Evolutionary conservation across 768 basidiomycete genomes (phyloP).

Genomic region (Collybia mongolica): DNA sequence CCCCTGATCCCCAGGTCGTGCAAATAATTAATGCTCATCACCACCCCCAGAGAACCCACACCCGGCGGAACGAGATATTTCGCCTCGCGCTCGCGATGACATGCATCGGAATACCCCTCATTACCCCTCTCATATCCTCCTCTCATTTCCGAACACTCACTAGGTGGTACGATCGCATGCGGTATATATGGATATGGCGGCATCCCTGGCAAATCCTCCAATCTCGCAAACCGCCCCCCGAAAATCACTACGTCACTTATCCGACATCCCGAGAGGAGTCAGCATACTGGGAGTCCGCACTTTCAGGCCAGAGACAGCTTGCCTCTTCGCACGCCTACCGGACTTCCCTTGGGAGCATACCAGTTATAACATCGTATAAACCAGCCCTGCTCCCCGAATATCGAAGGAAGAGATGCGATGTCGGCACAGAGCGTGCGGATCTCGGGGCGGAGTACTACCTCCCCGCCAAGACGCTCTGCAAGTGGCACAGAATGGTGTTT

Average conservation of each 20-base stretch:
- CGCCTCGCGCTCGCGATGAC: too few relatives aligned
- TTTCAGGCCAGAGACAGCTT: not conserved
- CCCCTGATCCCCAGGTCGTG: too few relatives aligned
- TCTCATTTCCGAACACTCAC: too few relatives aligned
- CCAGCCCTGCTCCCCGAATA: conserved; percentile 39
- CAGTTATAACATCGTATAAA: conserved; percentile 29
- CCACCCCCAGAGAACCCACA: too few relatives aligned
- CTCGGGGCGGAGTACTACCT: conserved; percentile 24
- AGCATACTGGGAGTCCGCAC: not conserved
- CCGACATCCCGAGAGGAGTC: not conserved
- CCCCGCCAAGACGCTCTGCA: conserved; percentile 34
- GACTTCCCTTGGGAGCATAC: conserved; percentile 4
- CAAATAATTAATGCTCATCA: too few relatives aligned
- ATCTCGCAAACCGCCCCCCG: too few relatives aligned
- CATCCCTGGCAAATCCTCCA: too few relatives aligned
- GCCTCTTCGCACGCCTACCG: not conserved
- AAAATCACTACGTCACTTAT: not conserved
- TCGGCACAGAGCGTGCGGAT: conserved; percentile 6
- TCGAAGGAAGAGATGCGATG: conserved; percentile 12
- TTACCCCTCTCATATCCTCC: too few relatives aligned
- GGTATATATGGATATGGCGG: too few relatives aligned
- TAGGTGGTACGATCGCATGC: too few relatives aligned
- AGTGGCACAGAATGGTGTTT: conserved; percentile 49
- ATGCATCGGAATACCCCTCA: too few relatives aligned
- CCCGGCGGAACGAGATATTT: too few relatives aligned